These are phyloP conservation scores for Podaxis sp. DNA, from an alignment of 768 basidiomycete species.

Conservation along the genomic window DNA sequence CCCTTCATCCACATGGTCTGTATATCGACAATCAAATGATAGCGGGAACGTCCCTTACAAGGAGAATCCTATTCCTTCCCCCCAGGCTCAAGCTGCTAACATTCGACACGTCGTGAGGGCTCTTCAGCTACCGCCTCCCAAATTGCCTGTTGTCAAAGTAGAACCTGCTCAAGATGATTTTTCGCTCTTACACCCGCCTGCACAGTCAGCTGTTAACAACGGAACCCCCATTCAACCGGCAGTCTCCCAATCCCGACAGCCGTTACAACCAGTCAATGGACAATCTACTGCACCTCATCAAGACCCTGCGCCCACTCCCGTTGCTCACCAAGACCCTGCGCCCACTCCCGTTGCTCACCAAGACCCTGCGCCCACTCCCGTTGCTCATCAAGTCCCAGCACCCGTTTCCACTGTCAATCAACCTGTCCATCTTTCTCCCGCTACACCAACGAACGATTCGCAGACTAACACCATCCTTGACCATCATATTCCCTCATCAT, in stretches of 20 bases:
- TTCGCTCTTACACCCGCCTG: background rate
- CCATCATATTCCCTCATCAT: background rate
- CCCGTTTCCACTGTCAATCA: background rate
- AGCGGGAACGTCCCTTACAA: constrained; percentile 11
- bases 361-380: background rate
- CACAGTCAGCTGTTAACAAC: background rate
- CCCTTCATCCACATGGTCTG: constrained; percentile 1
- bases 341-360: no score
- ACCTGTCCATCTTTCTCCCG: background rate
- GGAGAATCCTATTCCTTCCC: background rate
- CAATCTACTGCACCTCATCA: background rate
- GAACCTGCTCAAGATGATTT: constrained; percentile 8
- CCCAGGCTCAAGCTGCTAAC: constrained; percentile 14
- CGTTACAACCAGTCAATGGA: background rate
- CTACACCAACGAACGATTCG: background rate
- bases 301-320: no score
- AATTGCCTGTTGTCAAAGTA: background rate
- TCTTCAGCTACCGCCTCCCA: background rate
- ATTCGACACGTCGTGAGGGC: constrained; percentile 7
- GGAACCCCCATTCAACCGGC: background rate
- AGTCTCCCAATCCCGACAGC: background rate
- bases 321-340: no score
- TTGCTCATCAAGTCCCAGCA: background rate
- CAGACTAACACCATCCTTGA: background rate
- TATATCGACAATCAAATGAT: constrained; percentile 7